phyloP scores from a whole-genome alignment of 2,329 filamentous ascomycete species.

The Didymella segeticola region DNA sequence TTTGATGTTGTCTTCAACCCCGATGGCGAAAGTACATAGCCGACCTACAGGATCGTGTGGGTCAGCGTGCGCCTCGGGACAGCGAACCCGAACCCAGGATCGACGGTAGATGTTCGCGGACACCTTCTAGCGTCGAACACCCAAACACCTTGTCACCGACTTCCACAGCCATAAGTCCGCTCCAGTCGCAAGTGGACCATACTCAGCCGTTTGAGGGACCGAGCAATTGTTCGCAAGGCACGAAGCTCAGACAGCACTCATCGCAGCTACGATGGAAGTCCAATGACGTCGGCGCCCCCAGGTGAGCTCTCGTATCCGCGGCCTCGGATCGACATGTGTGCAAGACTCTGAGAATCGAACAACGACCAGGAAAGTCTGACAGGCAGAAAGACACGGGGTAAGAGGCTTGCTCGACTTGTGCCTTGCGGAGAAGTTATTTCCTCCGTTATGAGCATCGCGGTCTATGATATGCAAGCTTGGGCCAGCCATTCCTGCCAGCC shows the following conservation, averaged over 20 bases:
- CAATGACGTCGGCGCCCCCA: not conserved
- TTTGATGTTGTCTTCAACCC: not conserved
- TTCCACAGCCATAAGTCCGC: not conserved
- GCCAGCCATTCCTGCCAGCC: not conserved
- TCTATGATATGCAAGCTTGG: not conserved
- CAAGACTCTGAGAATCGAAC: not conserved
- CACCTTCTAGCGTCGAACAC: conserved; percentile 3
- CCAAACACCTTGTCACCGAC: not conserved
- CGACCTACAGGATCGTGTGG: conserved; percentile 8
- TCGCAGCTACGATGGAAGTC: not conserved
- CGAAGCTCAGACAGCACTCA: not conserved
- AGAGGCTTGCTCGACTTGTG: not conserved
- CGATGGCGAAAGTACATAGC: conserved; percentile 12
- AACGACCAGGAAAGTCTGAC: not conserved
- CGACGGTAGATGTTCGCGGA: not conserved
- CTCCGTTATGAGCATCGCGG: not conserved
- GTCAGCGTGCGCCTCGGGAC: not conserved
- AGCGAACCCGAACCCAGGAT: conserved; percentile 8
- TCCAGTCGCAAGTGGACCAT: not conserved
- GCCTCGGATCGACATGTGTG: not conserved
- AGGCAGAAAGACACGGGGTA: not conserved
- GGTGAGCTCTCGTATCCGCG: not conserved
- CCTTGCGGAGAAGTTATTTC: not conserved
- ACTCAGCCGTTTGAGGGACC: not conserved
- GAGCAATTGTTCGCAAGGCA: not conserved